Conservation (phyloP, 2,329 filamentous ascomycete species). For the Aspergillus neoniger region DNA sequence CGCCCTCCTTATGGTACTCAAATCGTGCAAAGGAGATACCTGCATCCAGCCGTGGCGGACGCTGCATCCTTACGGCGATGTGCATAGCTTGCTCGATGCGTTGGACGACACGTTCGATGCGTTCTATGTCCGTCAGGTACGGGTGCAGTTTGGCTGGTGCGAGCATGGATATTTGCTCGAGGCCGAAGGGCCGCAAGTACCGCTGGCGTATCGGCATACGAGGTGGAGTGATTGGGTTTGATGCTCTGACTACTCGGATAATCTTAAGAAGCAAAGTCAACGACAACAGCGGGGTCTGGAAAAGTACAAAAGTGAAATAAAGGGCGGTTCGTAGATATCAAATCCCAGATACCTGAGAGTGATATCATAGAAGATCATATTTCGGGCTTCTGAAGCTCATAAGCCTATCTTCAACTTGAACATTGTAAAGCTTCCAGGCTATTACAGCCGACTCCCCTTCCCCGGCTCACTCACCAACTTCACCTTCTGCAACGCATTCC, state of each 20-base stretch:
- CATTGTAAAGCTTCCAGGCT: too few species aligned
- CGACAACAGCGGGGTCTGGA: too few species aligned
- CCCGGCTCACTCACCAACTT: background rate
- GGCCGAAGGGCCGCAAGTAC: background rate
- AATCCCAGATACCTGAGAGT: too few species aligned
- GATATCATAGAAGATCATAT: too few species aligned
- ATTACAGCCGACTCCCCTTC: background rate
- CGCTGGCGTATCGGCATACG: background rate
- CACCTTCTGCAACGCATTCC: background rate
- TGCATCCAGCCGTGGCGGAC: constrained; percentile 40
- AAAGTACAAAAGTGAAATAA: too few species aligned
- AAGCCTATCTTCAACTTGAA: too few species aligned
- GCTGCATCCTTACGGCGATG: constrained; percentile 30
- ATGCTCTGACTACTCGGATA: background rate
- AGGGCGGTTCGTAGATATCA: too few species aligned
- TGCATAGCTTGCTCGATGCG: constrained; percentile 5
- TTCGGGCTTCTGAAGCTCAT: too few species aligned
- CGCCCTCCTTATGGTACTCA: constrained; percentile 40
- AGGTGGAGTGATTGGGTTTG: background rate
- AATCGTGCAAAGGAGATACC: constrained; percentile 37
- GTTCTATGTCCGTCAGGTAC: constrained; percentile 1
- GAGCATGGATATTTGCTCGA: background rate
- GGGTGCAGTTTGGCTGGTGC: background rate
- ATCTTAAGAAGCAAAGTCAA: too few species aligned
- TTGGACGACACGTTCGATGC: background rate